Evolutionary conservation across 495 filamentous ascomycete genomes (phyloP).

Genomic region (Penicillium alfredii): DNA sequence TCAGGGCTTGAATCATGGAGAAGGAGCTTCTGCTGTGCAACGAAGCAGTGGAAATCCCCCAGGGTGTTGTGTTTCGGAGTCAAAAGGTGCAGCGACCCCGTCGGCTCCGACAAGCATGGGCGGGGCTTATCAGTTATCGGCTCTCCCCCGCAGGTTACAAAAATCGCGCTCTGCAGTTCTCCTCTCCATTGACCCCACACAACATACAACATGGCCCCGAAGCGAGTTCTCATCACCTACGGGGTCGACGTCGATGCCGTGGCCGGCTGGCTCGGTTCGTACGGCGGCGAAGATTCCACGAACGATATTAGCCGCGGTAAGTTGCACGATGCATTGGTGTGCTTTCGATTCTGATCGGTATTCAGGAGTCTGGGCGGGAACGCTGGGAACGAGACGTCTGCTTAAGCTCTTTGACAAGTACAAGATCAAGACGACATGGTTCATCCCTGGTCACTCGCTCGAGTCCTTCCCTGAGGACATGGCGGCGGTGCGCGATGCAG

Average conservation of each 20-base stretch:
- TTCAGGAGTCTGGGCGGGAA: conserved; percentile 63
- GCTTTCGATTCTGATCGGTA: conserved; percentile 10
- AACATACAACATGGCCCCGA: conserved; percentile 25
- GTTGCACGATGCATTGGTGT: background rate
- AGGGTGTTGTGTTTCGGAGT: too few relatives aligned
- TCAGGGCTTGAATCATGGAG: too few relatives aligned
- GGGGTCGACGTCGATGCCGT: conserved; percentile 65
- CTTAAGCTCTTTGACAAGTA: conserved; percentile 73
- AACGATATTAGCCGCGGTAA: conserved; percentile 59
- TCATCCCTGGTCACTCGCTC: conserved; percentile 73
- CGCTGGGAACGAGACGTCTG: conserved; percentile 61
- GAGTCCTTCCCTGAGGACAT: conserved; percentile 76
- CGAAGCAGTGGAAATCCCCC: too few relatives aligned
- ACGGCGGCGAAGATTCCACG: conserved; percentile 60
- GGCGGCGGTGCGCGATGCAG: conserved; percentile 62
- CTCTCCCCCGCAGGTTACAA: too few relatives aligned
- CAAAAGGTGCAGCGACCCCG: conserved; percentile 7
- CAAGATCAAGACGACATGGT: conserved; percentile 76
- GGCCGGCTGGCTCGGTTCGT: conserved; percentile 65
- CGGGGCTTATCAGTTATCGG: conserved; percentile 6
- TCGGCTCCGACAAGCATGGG: conserved; percentile 8
- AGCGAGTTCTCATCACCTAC: conserved; percentile 50
- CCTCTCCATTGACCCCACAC: too few relatives aligned
- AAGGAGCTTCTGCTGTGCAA: too few relatives aligned
- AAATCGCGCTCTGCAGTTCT: too few relatives aligned